Percentiles rank a stretch among this genome's conserved stretches.
Evolutionary conservation across 371 early-diverging fungal genomes (phyloP).

Genomic region (Lichtheimia hyalospora): DNA sequence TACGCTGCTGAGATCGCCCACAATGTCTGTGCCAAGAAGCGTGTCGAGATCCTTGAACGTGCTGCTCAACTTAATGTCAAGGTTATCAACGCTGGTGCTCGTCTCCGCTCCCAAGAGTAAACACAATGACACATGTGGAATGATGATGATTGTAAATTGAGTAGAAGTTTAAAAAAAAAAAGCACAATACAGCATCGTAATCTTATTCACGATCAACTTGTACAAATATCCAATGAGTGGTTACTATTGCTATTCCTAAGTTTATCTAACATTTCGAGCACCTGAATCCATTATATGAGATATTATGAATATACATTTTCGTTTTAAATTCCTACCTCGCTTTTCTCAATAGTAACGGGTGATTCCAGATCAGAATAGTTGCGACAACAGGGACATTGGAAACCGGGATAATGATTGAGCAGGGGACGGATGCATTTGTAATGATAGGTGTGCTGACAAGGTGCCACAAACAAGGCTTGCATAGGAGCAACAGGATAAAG

Average conservation of each 20-base stretch:
- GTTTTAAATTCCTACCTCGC: conserved; percentile 18
- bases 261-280: neutral
- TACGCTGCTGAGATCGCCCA: conserved; percentile 99
- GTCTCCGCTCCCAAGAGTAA: conserved; percentile 91
- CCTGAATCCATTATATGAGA: neutral
- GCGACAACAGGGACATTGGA: conserved; percentile 93
- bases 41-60: conserved; percentile 95
- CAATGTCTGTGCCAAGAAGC: conserved; percentile 97
- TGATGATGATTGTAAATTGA: no score
- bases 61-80: conserved; percentile 98
- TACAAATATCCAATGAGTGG: no score
- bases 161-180: no score
- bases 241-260: neutral
- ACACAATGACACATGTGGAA: conserved; percentile 3
- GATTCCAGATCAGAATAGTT: conserved; percentile 90
- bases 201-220: no score
- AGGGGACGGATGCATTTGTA: conserved; percentile 88
- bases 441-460: conserved; percentile 95
- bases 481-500: conserved; percentile 84
- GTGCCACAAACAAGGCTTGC: conserved; percentile 94
- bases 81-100: conserved; percentile 97
- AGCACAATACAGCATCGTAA: no score
- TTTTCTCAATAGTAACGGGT: conserved; percentile 58
- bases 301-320: no score
- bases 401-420: conserved; percentile 62